Conservation (phyloP, 805 yeast species). For the Lipomyces lipofer region DNA sequence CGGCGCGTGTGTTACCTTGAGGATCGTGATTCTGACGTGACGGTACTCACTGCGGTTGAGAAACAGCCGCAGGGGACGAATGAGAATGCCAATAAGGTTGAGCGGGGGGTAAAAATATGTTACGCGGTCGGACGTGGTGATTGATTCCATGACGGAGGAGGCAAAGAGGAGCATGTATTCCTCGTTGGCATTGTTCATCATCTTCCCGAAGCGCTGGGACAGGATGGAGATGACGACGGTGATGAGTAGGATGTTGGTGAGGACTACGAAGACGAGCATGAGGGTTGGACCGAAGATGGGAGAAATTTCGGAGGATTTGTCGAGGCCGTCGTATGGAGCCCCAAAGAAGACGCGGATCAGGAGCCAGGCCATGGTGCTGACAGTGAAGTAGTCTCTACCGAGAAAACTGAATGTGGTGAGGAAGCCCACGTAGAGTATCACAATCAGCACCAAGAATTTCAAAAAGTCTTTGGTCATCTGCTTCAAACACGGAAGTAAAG, state of each 20-base stretch:
- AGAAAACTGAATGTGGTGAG: slow-evolving; percentile 39
- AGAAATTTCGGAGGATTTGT: slow-evolving; percentile 37
- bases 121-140: slow-evolving; percentile 38
- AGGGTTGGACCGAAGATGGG: slow-evolving; percentile 39
- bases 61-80: slow-evolving; percentile 36
- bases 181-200: slow-evolving; percentile 41
- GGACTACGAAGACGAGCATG: slow-evolving; percentile 40
- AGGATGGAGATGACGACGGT: slow-evolving; percentile 41
- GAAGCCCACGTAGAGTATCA: slow-evolving; percentile 39
- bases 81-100: slow-evolving; percentile 35
- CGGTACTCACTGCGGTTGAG: slow-evolving; percentile 35
- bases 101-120: slow-evolving; percentile 41
- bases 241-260: slow-evolving; percentile 35
- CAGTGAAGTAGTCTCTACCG: slow-evolving; percentile 36
- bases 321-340: slow-evolving; percentile 38
- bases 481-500: slow-evolving; percentile 39
- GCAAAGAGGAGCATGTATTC: slow-evolving; percentile 39
- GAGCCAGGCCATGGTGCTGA: slow-evolving; percentile 38
- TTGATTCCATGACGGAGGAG: slow-evolving; percentile 38
- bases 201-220: slow-evolving; percentile 38
- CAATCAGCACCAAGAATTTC: slow-evolving; percentile 36
- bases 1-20: slow-evolving; percentile 39
- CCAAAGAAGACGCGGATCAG: slow-evolving; percentile 40
- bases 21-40: slow-evolving; percentile 32
- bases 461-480: slow-evolving; percentile 38